A percentile compares a stretch with the other conserved stretches of the same genome.
Evolutionary conservation across 2,329 filamentous ascomycete species (phyloP).

Genomic region (Colletotrichum tropicale): DNA sequence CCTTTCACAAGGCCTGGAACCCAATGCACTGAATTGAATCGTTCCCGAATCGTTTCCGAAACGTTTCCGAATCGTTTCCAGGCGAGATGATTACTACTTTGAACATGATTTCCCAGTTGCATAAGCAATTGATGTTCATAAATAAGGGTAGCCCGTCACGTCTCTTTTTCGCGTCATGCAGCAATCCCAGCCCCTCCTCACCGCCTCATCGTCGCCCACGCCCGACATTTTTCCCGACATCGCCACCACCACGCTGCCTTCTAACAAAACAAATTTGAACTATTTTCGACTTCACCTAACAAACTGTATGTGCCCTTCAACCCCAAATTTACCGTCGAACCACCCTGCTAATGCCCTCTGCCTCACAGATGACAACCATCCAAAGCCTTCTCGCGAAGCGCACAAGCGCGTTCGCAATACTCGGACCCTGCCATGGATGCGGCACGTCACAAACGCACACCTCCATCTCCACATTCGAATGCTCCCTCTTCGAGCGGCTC

Average conservation of each 20-base stretch:
- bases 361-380: background rate
- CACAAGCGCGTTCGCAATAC: background rate
- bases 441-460: background rate
- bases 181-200: background rate
- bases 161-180: background rate
- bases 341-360: background rate
- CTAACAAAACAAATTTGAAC: background rate
- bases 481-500: background rate
- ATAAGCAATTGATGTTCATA: background rate
- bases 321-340: background rate
- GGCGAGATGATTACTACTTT: background rate
- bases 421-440: background rate
- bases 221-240: background rate
- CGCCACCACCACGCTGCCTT: background rate
- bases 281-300: background rate
- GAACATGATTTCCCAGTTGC: background rate
- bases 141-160: background rate
- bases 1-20: fast-evolving
- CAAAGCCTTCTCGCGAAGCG: background rate
- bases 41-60: background rate
- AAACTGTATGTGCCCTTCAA: background rate
- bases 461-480: fast-evolving
- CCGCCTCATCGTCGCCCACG: background rate
- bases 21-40: background rate
- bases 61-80: background rate